Evolutionary conservation across 1,284 basidiomycete species (phyloP), one percentile per base, ranked within the genome.

Genomic region (Fereydounia khargensis): DNA sequence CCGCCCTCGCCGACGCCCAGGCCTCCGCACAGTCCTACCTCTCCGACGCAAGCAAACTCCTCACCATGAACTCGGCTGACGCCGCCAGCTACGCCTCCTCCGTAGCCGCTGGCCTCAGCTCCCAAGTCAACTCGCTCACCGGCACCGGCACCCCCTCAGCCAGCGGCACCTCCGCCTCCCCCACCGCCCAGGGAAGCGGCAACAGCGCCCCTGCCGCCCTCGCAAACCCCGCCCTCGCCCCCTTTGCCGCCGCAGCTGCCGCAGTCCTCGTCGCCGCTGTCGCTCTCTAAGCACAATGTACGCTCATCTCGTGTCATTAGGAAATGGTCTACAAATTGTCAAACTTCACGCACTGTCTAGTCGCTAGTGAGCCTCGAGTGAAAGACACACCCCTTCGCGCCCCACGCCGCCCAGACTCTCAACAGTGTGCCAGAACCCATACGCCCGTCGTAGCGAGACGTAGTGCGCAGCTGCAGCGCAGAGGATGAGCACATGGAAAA

Each of bases 401-500:
- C 53, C 53, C 1, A 11, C 39, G 0, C 53, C 65, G 1, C 40
- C 32, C 2, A 56, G 2, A 11, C 46, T 24, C 39, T 71, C 66
- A 16, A 73, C 61, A 3, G 69, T 64, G 47, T 73, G 70, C 73
- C 71, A 73, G 23, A 73, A 73, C 4, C 52, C 50, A 31, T 74
- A 73, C 9, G 63, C 61, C 7, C 61, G 47, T 7, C 71, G 44
- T 13, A 75, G 38, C 1, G 47, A 49, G 9, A 70, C 34, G 77
- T 88, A 91, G 74, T 91, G 88, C 27, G 84, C 81, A 52, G 86
- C 78, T 10, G 87, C 88, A 2, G 88, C 91, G 19, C 84, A 75
- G 35, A 92, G 80, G 20, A 92, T 89, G 70, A 84, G 85, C 60
- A 83, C 71, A 73, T 94, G 91, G 77, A 95, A 94, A 68, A 71